Conservation (phyloP, 2,329 filamentous ascomycete species). For the Ceratocystis destructans region DNA sequence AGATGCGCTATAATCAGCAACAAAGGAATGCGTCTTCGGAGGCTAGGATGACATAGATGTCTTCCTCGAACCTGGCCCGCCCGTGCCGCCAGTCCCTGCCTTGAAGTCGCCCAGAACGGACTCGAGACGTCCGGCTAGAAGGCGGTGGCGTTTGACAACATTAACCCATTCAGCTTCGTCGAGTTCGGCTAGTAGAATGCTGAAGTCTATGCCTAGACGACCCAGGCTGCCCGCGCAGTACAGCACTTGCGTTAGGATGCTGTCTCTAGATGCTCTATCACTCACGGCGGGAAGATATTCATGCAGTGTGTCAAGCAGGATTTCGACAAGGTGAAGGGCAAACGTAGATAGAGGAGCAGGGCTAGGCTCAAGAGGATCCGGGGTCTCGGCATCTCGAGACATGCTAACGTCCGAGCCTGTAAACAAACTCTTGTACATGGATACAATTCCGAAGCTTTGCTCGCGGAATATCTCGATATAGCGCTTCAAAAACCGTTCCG, state of each 20-base stretch:
- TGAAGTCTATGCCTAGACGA: constrained; percentile 81
- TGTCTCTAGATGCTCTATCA: constrained; percentile 70
- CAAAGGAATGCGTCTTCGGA: background rate
- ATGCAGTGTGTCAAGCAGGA: constrained; percentile 63
- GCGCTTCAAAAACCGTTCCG: constrained; percentile 82
- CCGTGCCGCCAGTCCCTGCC: constrained; percentile 17
- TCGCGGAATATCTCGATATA: constrained; percentile 97
- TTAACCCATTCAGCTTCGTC: constrained; percentile 64
- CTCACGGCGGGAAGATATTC: constrained; percentile 67
- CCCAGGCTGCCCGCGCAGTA: constrained; percentile 89
- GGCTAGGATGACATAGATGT: constrained; percentile 2
- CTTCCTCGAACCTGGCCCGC: constrained; percentile 14
- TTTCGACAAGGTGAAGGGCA: constrained; percentile 65
- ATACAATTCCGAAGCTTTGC: constrained; percentile 90
- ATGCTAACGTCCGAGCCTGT: constrained; percentile 28
- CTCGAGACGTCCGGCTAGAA: constrained; percentile 68
- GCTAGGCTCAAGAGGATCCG: constrained; percentile 41
- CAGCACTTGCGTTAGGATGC: constrained; percentile 77
- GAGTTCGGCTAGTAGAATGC: constrained; percentile 50
- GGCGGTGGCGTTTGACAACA: constrained; percentile 73
- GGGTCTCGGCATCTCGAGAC: constrained; percentile 12
- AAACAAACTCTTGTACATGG: constrained; percentile 86
- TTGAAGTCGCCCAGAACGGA: constrained; percentile 46
- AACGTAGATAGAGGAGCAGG: constrained; percentile 74
- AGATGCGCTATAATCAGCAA: background rate